Evolutionary conservation across 306 rosid genomes (phyloP), one percentile per base, ranked within the genome.

Genomic region (Pyrus betulifolia): DNA sequence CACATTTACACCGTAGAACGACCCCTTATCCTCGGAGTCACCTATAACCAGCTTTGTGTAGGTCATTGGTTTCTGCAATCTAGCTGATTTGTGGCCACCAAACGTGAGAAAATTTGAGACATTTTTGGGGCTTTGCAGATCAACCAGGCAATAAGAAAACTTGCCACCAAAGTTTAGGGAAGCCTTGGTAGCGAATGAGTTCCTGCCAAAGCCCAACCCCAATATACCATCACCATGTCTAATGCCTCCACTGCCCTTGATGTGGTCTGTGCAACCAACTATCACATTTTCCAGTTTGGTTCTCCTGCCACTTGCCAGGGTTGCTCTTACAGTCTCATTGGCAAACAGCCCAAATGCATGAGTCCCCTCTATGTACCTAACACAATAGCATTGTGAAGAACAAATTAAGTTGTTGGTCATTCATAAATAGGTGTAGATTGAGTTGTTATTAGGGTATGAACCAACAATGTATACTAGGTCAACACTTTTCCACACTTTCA

Each of bases 61-160:
- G 6, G 9, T 49, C 49, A 85, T 64, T 40, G 66, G 81, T 3
- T 60, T 38, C 27, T 49, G 11, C 14, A 65, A 5, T 23, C 65
- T 5, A 10, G 74, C 7, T 27, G 70, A 33, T 5, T 6, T 30
- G 15, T 30, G 44, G 46, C 30, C 19, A 23, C 97, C 97, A 81
- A 95, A 72, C 33, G 76, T 63, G 40, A 95, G 82, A 68, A 83
- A 83, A 17, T 84, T 90, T 11, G 93, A 77, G 38, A 87, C 75
- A 27, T 81, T 76, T 57, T 4, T 72, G 75, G 76, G 82, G 85
- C 91, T 88, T 21, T 84, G 66, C 75, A 90, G 97, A 74, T 95
- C 97, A 54, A 92, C 87, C 0, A 95, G 82, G 81, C 98, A 95
- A 62, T 95, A 95, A 1, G 98, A 85, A 76, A 95, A 87, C 58